Evolutionary conservation across 768 basidiomycete genomes (phyloP).

Genomic region (Nevesoporus exiguus): DNA sequence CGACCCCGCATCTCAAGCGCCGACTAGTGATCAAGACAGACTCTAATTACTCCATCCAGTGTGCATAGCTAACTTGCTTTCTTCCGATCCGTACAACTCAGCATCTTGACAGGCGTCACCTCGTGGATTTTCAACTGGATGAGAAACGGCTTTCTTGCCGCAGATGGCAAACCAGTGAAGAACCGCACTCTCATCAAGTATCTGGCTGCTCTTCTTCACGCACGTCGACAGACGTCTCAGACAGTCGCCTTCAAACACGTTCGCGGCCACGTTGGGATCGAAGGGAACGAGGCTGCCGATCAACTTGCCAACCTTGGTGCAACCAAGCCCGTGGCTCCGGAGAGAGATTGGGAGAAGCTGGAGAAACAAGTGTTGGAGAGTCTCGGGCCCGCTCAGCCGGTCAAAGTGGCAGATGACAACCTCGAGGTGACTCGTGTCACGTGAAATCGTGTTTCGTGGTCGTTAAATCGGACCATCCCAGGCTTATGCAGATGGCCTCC

Average conservation of each 20-base stretch:
- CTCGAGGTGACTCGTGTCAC: conserved; percentile 19
- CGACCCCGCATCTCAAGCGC: conserved; percentile 50
- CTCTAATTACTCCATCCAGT: conserved; percentile 79
- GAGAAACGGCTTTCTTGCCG: conserved; percentile 45
- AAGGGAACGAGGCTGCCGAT: conserved; percentile 90
- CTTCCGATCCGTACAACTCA: conserved; percentile 5
- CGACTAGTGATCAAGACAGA: conserved; percentile 79
- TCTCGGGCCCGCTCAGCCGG: conserved; percentile 8
- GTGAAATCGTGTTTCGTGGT: neutral
- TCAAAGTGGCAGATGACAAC: conserved; percentile 3
- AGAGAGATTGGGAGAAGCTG: conserved; percentile 56
- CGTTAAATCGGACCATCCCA: conserved; percentile 10
- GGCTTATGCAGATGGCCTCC: conserved; percentile 36
- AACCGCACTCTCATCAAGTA: conserved; percentile 73
- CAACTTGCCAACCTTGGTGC: conserved; percentile 61
- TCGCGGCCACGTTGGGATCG: conserved; percentile 70
- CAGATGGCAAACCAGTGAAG: conserved; percentile 57
- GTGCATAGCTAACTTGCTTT: conserved; percentile 37
- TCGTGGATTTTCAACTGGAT: conserved; percentile 72
- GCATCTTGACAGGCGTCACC: conserved; percentile 52
- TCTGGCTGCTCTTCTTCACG: conserved; percentile 56
- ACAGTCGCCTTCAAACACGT: conserved; percentile 66
- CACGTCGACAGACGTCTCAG: conserved; percentile 50
- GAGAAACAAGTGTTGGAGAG: conserved; percentile 12
- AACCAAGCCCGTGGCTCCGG: conserved; percentile 35